phyloP scores from a whole-genome alignment of 73 alveolate species.

The Strombidium stylifer region DNA sequence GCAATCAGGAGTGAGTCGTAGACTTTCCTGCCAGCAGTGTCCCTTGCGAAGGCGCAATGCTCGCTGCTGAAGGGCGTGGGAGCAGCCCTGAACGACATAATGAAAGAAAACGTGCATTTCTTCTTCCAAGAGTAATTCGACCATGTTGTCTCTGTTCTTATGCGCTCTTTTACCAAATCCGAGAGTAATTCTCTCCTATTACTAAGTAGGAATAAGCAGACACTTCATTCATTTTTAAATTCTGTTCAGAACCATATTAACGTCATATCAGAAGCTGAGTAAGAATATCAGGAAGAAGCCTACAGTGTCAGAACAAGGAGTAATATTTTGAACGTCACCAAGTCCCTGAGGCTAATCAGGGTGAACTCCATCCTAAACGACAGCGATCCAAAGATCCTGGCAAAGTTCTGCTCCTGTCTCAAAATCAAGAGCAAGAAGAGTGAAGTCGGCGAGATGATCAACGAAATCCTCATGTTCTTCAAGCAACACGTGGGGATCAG shows the following conservation, averaged over 20 bases:
- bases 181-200: conserved; percentile 45
- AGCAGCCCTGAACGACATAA: too few relatives aligned
- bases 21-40: too few relatives aligned
- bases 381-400: conserved; percentile 36
- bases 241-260: too few relatives aligned
- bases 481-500: conserved; percentile 19
- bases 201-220: conserved; percentile 20
- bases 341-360: conserved; percentile 45
- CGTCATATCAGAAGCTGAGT: not conserved
- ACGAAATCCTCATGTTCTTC: conserved; percentile 29
- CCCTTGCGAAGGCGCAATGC: too few relatives aligned
- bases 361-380: conserved; percentile 47
- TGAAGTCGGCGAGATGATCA: conserved; percentile 41
- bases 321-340: not conserved
- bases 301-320: not conserved
- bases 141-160: conserved; percentile 26
- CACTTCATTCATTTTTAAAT: conserved; percentile 41
- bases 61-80: too few relatives aligned
- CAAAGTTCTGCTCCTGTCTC: conserved; percentile 32
- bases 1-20: too few relatives aligned
- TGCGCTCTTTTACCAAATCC: conserved; percentile 16
- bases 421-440: conserved; percentile 25
- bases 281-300: not conserved
- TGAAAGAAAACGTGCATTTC: not conserved
- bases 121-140: conserved; percentile 21